Evolutionary conservation across 306 rosid species (phyloP).

Genomic region (Vicia sativa): DNA sequence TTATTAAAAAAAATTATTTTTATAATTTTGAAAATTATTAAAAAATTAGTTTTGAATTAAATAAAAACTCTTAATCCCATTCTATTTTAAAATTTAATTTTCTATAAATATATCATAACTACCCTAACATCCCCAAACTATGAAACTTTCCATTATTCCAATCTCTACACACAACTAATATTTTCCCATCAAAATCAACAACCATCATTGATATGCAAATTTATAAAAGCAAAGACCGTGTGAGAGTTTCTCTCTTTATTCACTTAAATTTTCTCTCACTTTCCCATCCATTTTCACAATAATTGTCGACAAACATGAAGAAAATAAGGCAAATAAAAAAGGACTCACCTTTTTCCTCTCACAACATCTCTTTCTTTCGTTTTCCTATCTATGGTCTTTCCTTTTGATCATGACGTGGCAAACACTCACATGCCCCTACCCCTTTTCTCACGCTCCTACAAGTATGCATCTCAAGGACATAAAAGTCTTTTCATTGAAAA

Average conservation of each 20-base stretch:
- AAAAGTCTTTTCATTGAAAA: accelerated
- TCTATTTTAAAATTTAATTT: too few relatives aligned
- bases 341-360: constrained; percentile 36
- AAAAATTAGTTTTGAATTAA: too few relatives aligned
- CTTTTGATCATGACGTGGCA: constrained; percentile 51
- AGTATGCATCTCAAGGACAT: neutral
- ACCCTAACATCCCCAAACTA: neutral
- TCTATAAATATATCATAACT: too few relatives aligned
- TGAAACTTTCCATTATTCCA: neutral
- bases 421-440: neutral
- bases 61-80: too few relatives aligned
- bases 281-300: constrained; percentile 19
- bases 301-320: constrained; percentile 32
- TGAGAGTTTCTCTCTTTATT: constrained; percentile 3
- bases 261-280: neutral
- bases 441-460: neutral
- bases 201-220: neutral
- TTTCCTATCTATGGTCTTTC: constrained; percentile 10
- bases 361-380: constrained; percentile 15
- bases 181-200: neutral
- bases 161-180: neutral
- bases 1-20: too few relatives aligned
- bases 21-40: too few relatives aligned
- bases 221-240: constrained; percentile 10
- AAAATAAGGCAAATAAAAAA: neutral